Evolutionary conservation across 345 rosid genomes (phyloP).

Genomic region (Gossypium stocksii): DNA sequence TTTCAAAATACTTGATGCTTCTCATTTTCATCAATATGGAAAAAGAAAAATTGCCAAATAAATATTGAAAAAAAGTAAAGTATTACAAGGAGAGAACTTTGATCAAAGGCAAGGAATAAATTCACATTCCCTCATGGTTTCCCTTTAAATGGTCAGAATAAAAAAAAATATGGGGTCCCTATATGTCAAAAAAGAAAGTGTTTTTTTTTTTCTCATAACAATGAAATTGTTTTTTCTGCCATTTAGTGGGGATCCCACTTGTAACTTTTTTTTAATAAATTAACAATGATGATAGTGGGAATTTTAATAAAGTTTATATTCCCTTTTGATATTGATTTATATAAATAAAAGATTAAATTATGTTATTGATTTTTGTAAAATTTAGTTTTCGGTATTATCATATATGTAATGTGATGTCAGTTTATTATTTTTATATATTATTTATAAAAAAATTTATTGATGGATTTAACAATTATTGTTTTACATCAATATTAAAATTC

Average conservation of each 20-base stretch:
- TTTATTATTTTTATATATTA: no score
- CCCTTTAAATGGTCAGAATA: not conserved
- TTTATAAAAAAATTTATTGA: rapidly evolving
- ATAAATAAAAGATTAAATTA: no score
- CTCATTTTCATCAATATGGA: no score
- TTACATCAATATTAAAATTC: rapidly evolving
- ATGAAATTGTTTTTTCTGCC: not conserved
- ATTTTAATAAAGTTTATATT: not conserved
- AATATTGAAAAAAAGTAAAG: not conserved
- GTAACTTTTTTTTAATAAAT: not conserved
- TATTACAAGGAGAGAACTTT: not conserved
- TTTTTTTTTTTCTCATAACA: no score
- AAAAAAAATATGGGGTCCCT: not conserved
- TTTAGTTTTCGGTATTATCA: no score
- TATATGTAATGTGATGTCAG: no score
- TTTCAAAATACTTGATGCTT: no score
- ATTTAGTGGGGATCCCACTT: constrained; percentile 11
- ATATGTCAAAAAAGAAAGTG: no score
- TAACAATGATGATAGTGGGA: not conserved
- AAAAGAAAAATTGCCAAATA: not conserved
- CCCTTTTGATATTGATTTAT: not conserved
- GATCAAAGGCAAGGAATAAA: not conserved
- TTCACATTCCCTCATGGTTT: not conserved
- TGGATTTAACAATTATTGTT: no score
- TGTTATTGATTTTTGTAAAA: no score